Percentiles rank a stretch among this genome's conserved stretches.
These are phyloP conservation scores for Cystobasidium tubakii DNA, from an alignment of 768 basidiomycete genomes.

Conservation along the genomic window DNA sequence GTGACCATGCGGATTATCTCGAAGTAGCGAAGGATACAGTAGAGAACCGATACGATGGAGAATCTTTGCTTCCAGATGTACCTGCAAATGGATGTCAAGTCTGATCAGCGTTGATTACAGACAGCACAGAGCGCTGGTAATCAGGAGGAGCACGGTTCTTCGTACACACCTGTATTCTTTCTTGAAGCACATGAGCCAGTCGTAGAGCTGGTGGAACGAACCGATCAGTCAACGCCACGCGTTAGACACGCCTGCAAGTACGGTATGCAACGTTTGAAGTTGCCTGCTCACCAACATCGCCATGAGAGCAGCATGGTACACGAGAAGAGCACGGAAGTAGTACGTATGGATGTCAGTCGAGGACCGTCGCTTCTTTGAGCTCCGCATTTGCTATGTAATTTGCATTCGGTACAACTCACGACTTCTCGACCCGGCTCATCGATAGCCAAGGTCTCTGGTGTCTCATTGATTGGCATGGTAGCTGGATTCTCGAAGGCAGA, in stretches of 20 bases:
- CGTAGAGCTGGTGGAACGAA: not conserved
- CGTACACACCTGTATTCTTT: constrained; percentile 1
- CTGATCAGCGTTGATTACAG: not conserved
- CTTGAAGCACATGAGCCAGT: constrained; percentile 2
- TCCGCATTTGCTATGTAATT: too few species aligned
- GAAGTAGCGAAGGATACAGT: constrained; percentile 11
- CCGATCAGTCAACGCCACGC: not conserved
- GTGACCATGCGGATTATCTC: not conserved
- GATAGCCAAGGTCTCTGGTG: too few species aligned
- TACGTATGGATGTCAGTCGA: too few species aligned
- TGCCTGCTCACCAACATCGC: not conserved
- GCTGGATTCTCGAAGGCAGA: too few species aligned
- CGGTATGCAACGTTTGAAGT: not conserved
- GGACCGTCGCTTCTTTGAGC: too few species aligned
- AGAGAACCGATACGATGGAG: constrained; percentile 9
- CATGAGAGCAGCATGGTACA: not conserved
- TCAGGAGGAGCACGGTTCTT: too few species aligned
- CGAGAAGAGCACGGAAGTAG: too few species aligned
- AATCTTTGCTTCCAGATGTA: constrained; percentile 7
- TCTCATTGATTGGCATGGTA: too few species aligned
- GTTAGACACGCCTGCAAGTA: not conserved
- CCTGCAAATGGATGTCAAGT: not conserved
- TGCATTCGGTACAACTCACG: too few species aligned
- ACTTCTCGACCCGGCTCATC: too few species aligned
- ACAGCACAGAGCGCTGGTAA: too few species aligned